Conservation (phyloP, 106 monocot species). For the Alisma plantagoaquatica region DNA sequence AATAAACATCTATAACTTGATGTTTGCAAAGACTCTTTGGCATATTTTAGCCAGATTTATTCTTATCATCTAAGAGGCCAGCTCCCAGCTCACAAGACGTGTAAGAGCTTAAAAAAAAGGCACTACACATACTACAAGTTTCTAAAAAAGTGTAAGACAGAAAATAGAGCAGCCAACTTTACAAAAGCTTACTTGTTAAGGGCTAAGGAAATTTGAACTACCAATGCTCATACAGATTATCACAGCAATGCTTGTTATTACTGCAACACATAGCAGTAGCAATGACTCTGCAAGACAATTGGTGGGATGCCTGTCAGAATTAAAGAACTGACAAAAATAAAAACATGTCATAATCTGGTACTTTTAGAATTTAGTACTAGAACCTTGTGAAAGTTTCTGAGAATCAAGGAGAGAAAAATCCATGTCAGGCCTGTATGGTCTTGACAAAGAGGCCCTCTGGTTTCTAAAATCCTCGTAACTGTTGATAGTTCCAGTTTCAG, state of each 20-base stretch:
- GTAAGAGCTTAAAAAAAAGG: no score
- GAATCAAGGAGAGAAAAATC: constrained; percentile 24
- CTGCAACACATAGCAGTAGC: constrained; percentile 73
- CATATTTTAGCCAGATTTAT: no score
- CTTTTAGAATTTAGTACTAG: constrained; percentile 20
- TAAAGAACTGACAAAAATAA: neutral
- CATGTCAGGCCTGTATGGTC: constrained; percentile 9
- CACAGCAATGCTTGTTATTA: constrained; percentile 59
- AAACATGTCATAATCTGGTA: neutral
- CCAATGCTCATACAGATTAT: constrained; percentile 60
- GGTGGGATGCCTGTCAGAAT: neutral
- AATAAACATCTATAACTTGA: no score
- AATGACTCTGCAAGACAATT: constrained; percentile 40
- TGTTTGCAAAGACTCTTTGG: no score
- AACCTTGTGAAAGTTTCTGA: constrained; percentile 17
- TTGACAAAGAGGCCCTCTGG: constrained; percentile 13
- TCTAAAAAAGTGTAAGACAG: no score
- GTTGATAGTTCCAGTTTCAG: constrained; percentile 44
- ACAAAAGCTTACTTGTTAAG: constrained; percentile 45
- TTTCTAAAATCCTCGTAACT: constrained; percentile 18
- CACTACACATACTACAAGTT: no score
- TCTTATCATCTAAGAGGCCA: no score
- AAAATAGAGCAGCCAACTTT: no score
- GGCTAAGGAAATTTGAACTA: constrained; percentile 71
- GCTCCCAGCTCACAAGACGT: no score